Conservation (phyloP, 2,329 filamentous ascomycete species). For the Purpureocillium takamizusanense region DNA sequence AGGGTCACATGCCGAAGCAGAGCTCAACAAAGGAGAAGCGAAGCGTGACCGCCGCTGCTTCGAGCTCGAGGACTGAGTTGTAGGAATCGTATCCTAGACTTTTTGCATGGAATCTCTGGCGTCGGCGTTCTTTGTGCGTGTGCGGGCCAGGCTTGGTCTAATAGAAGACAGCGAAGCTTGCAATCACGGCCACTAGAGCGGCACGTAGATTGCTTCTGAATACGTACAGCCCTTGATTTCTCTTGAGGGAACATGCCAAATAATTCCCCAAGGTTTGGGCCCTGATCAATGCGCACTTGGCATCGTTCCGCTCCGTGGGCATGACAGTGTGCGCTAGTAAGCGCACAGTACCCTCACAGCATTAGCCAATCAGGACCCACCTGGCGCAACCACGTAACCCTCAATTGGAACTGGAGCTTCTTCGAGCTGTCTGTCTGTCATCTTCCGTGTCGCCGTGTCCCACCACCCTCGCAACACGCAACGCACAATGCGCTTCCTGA, state of each 20-base stretch:
- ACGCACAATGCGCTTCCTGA: conserved; percentile 26
- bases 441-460: conserved; percentile 14
- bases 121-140: background rate
- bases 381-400: conserved; percentile 14
- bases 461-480: conserved; percentile 10
- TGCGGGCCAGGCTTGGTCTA: no score
- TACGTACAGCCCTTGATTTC: no score
- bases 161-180: no score
- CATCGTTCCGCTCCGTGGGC: no score
- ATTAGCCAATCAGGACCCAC: conserved; percentile 9
- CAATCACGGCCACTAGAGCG: no score
- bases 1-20: conserved; percentile 23
- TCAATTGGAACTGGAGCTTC: conserved; percentile 8
- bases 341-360: no score
- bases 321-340: no score
- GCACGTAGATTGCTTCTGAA: no score
- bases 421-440: conserved; percentile 15
- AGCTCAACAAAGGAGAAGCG: conserved; percentile 13
- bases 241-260: no score
- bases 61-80: conserved; percentile 23
- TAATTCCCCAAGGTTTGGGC: no score
- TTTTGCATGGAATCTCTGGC: no score
- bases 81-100: conserved; percentile 1
- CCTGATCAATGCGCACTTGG: no score
- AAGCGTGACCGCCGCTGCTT: conserved; percentile 13